These are phyloP conservation scores for Elsinoe ampelina DNA, from an alignment of 2,329 filamentous ascomycete genomes.

Conservation along the genomic window DNA sequence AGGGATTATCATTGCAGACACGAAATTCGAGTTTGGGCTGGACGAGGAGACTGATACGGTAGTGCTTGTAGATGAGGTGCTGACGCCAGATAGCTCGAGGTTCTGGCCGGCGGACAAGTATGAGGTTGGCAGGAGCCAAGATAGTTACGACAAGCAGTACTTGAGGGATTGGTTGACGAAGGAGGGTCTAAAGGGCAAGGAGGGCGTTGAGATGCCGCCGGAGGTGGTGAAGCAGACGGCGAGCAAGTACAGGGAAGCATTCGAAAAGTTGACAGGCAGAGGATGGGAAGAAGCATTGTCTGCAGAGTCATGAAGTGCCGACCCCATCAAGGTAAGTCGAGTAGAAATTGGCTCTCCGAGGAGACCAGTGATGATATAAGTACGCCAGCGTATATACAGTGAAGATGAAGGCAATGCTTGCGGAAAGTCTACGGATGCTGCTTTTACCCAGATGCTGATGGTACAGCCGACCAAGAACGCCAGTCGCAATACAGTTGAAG, in stretches of 20 bases:
- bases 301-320: not conserved
- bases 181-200: slow-evolving; percentile 65
- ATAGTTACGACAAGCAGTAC: slow-evolving; percentile 72
- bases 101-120: slow-evolving; percentile 78
- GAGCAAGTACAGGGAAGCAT: slow-evolving; percentile 68
- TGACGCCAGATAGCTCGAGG: slow-evolving; percentile 65
- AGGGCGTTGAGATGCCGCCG: slow-evolving; percentile 61
- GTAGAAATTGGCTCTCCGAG: not conserved
- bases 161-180: slow-evolving; percentile 72
- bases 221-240: slow-evolving; percentile 61
- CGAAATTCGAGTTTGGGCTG: slow-evolving; percentile 68
- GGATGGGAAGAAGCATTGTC: slow-evolving; percentile 29
- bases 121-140: slow-evolving; percentile 62
- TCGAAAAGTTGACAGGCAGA: slow-evolving; percentile 55
- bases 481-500: not conserved
- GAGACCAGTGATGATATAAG: not conserved
- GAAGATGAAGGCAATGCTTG: not conserved
- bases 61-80: slow-evolving; percentile 72
- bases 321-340: not conserved
- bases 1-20: slow-evolving; percentile 69
- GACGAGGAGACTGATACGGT: slow-evolving; percentile 53
- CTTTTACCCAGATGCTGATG: not conserved
- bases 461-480: slow-evolving; percentile 6
- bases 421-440: not conserved
- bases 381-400: slow-evolving; percentile 14